Evolutionary conservation across 108 stramenopile genomes (phyloP), one percentile per base, ranked within the genome.

Genomic region (Cyclotella sp.): DNA sequence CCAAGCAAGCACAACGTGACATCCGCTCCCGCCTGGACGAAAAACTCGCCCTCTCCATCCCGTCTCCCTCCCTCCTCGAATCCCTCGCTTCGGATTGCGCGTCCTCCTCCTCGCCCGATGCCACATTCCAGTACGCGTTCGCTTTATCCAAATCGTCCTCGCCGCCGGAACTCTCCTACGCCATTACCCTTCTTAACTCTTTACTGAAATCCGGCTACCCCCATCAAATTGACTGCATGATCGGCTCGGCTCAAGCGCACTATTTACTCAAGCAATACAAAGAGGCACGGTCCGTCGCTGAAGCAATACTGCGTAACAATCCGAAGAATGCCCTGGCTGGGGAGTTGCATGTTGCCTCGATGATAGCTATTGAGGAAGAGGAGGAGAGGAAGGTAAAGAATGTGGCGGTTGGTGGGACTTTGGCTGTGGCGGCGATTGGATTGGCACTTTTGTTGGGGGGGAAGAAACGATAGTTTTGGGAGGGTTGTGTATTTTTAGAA

Each of bases 51-150:
- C 67, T 93, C 52, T 83, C 88, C 22, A 52, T 63, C 19, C 94
- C 94, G 18, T 74, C 59, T 57, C 81, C 88, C 19, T 76, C 87
- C n/a, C 63, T 95, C 29, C 78, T 95, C 52, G 92, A 95, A 82
- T 89, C 90, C 34, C 72, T 95, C 9, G 90, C 94, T n/a, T 69
- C 90, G 10, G 76, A 65, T 14, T 91, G 87, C 72, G 88, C 91
- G 51, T 79, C 78, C 66, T 68, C 88, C 39, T 85, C 89, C n/a
- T 30, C 67, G 0, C 88, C 82, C 8, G 87, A 88, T 44, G 85
- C 88, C 68, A 91, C 92, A 15, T 95, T 95, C 79, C 91, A 95
- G 77, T 95, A 93, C 53, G 94, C 92, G 6, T 95, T 95, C 76
- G 86, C 89, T 42, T 71, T 95, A 9, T 89, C 85, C 76, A 93